Evolutionary conservation across 2,329 filamentous ascomycete species (phyloP), one percentile per base, ranked within the genome.

Genomic region (Exophiala calicioides): DNA sequence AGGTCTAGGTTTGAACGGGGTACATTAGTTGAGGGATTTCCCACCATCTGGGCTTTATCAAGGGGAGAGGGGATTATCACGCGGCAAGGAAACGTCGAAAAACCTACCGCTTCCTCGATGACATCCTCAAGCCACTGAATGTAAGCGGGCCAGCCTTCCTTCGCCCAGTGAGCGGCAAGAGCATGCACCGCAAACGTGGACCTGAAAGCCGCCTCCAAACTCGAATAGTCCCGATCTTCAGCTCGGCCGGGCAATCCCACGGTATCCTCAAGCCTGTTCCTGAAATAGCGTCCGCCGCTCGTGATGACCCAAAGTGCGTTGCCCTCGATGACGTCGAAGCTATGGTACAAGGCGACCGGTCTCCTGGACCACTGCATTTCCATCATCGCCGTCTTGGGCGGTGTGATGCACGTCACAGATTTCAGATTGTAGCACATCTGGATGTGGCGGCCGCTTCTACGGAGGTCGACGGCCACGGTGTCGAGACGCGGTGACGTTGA

Each of bases 71-170:
- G n/a, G n/a, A n/a, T n/a, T n/a, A n/a, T n/a, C n/a, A n/a, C n/a
- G n/a, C n/a, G n/a, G n/a, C n/a, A n/a, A 50, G 15, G 26, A 29
- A 29, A 29, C 8, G 8, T 29, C 26, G 26, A 9, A 29, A 29
- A 8, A 29, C 32, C 21, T 19, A 34, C 32, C 13, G 8, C 24
- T n/a, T 31, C 19, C 31, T 40, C 24, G 5, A 40, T 4, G 13
- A 40, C 16, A 10, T 23, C 21, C 13, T 40, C 37, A 18, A 40
- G 37, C 37, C 37, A 40, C 12, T 30, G 37, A 10, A 73, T 62
- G 45, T 72, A 70, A 53, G 61, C 61, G n/a, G 66, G 61, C 71
- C 70, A 74, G n/a, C 68, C 64, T 44, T 71, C 67, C 0, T 56
- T 64, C 3, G 69, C 62, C 70, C 70, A 73, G 21, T 68, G 58